Evolutionary conservation across 1,284 basidiomycete species (phyloP).

Genomic region (Austroboletus niveus): DNA sequence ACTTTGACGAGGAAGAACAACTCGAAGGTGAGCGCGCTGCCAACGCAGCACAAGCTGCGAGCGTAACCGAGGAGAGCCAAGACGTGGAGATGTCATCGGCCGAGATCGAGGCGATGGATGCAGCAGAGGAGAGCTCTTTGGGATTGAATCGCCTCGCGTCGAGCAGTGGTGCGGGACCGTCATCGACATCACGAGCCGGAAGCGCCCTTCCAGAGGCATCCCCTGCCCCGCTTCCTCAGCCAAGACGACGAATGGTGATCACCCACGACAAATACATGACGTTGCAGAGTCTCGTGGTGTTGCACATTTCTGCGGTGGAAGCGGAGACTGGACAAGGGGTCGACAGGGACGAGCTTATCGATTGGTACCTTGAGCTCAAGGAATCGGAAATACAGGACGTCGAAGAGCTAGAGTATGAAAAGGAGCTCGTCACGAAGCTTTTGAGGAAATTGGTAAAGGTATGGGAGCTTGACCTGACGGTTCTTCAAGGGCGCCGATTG

Average conservation of each 20-base stretch:
- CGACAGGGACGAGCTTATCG: slow-evolving; percentile 87
- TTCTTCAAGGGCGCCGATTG: too few relatives aligned
- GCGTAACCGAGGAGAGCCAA: slow-evolving; percentile 46
- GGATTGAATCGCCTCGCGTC: slow-evolving; percentile 36
- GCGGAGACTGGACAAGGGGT: slow-evolving; percentile 74
- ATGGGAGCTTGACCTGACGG: slow-evolving; percentile 17
- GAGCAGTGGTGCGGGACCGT: slow-evolving; percentile 34
- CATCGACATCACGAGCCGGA: slow-evolving; percentile 41
- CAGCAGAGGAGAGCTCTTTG: slow-evolving; percentile 54
- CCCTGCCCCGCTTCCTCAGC: slow-evolving; percentile 33
- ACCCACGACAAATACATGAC: slow-evolving; percentile 94
- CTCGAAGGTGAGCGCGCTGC: slow-evolving; percentile 53
- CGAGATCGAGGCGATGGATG: slow-evolving; percentile 56
- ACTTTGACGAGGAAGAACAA: slow-evolving; percentile 90
- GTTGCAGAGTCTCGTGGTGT: slow-evolving; percentile 85
- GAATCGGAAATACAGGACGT: slow-evolving; percentile 83
- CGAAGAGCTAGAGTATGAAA: slow-evolving; percentile 91
- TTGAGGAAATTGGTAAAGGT: slow-evolving; percentile 90
- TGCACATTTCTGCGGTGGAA: slow-evolving; percentile 82
- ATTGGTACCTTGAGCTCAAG: slow-evolving; percentile 93
- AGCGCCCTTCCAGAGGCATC: slow-evolving; percentile 37
- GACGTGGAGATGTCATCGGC: slow-evolving; percentile 67
- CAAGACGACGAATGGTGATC: slow-evolving; percentile 84
- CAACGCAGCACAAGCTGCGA: slow-evolving; percentile 27
- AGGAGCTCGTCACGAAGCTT: slow-evolving; percentile 87